These are phyloP conservation scores for Colletotrichum musicola DNA, from an alignment of 2,329 filamentous ascomycete species.

Conservation along the genomic window DNA sequence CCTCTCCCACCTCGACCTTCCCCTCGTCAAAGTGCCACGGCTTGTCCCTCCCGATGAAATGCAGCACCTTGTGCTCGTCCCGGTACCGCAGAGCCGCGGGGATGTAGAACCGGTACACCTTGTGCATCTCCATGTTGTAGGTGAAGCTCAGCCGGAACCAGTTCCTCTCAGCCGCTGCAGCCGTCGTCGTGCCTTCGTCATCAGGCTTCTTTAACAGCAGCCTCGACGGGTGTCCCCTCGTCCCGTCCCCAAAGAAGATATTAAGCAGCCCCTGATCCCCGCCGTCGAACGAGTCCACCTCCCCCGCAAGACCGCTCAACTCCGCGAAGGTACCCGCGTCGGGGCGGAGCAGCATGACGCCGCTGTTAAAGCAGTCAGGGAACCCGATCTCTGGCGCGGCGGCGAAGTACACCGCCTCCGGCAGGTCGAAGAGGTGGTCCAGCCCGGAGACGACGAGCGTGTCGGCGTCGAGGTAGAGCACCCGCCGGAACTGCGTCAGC, in stretches of 20 bases:
- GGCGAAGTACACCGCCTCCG: slow-evolving; percentile 53
- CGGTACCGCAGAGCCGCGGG: slow-evolving; percentile 40
- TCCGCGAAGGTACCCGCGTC: slow-evolving; percentile 75
- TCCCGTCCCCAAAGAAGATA: slow-evolving; percentile 66
- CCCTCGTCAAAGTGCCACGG: slow-evolving; percentile 64
- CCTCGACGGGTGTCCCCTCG: slow-evolving; percentile 52
- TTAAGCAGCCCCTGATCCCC: slow-evolving; percentile 79
- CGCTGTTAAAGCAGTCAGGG: slow-evolving; percentile 79
- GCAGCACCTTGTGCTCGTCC: slow-evolving; percentile 68
- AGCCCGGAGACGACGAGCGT: slow-evolving; percentile 71
- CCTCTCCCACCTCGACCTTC: slow-evolving; percentile 22
- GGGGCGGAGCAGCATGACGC: slow-evolving; percentile 76
- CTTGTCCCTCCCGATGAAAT: slow-evolving; percentile 78
- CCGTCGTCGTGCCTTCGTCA: neutral
- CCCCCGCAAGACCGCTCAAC: slow-evolving; percentile 69
- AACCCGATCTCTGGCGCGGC: slow-evolving; percentile 77
- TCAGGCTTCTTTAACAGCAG: slow-evolving; percentile 1
- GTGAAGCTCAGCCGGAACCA: slow-evolving; percentile 43
- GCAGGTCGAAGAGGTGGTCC: slow-evolving; percentile 79
- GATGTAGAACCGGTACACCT: slow-evolving; percentile 42
- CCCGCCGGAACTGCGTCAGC: slow-evolving; percentile 67
- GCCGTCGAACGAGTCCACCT: slow-evolving; percentile 79
- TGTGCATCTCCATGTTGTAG: slow-evolving; percentile 44
- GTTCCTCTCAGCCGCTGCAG: slow-evolving; percentile 38
- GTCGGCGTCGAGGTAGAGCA: slow-evolving; percentile 71